Conservation (phyloP, 208 protist species). For the Leishmania turanica region DNA sequence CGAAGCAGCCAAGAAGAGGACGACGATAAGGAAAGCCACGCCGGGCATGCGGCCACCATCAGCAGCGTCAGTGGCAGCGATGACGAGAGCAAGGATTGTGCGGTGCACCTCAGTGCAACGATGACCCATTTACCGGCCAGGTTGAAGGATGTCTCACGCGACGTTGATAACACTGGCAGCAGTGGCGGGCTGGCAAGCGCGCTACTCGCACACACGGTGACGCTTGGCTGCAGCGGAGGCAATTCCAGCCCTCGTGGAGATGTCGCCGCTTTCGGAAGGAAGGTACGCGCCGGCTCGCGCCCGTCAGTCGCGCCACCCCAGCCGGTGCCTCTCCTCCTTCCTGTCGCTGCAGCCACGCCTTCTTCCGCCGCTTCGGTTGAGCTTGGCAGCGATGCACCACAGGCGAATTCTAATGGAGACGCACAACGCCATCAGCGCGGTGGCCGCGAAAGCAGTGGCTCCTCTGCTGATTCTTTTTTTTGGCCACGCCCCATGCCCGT, state of each 20-base stretch:
- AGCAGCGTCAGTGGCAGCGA: slow-evolving; percentile 5
- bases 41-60: not conserved
- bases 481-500: slow-evolving; percentile 13
- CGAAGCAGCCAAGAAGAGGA: not conserved
- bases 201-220: not conserved
- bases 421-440: not conserved
- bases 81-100: not conserved
- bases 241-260: not conserved
- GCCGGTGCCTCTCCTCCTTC: slow-evolving; percentile 12
- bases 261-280: not conserved
- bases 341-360: slow-evolving; percentile 2
- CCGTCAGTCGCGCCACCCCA: not conserved
- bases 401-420: not conserved
- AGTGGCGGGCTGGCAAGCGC: not conserved
- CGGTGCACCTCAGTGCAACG: not conserved
- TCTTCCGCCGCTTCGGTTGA: not conserved
- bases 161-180: not conserved
- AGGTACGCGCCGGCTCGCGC: not conserved
- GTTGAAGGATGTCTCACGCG: slow-evolving; percentile 12
- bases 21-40: not conserved
- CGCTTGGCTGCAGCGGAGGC: not conserved
- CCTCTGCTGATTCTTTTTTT: not conserved
- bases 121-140: slow-evolving; percentile 8
- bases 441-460: not conserved
- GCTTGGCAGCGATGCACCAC: not conserved